Evolutionary conservation across 2,329 filamentous ascomycete genomes (phyloP).

Genomic region (Fusarium sublunatum): DNA sequence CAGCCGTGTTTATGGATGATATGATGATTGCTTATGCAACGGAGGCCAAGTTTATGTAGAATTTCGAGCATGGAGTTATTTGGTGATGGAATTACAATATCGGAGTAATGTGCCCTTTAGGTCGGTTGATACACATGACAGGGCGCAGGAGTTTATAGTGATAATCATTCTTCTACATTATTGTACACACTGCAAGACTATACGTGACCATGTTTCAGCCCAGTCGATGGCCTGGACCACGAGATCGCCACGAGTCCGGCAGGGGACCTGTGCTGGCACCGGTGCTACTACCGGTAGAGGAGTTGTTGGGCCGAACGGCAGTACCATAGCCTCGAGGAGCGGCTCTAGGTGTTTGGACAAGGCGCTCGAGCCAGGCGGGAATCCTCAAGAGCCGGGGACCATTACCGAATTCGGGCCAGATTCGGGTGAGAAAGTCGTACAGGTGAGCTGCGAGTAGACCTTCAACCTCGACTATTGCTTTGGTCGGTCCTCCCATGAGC

Average conservation of each 20-base stretch:
- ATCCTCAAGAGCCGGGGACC: slow-evolving; percentile 82
- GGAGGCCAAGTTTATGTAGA: background rate
- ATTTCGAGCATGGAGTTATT: slow-evolving; percentile 35
- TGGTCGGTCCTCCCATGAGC: slow-evolving; percentile 67
- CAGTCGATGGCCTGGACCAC: slow-evolving; percentile 71
- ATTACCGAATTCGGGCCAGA: slow-evolving; percentile 90
- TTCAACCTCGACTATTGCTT: slow-evolving; percentile 72
- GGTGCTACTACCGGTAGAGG: slow-evolving; percentile 54
- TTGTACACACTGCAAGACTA: background rate
- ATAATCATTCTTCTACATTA: slow-evolving; percentile 10
- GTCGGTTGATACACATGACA: background rate
- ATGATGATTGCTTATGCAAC: background rate
- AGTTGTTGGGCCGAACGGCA: slow-evolving; percentile 58
- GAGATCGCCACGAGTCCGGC: slow-evolving; percentile 72
- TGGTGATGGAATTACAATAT: slow-evolving; percentile 2
- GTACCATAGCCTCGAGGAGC: slow-evolving; percentile 60
- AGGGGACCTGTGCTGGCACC: slow-evolving; percentile 62
- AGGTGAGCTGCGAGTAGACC: slow-evolving; percentile 90
- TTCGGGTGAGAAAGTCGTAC: slow-evolving; percentile 87
- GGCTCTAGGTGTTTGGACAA: slow-evolving; percentile 63
- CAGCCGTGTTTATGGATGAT: slow-evolving; percentile 35
- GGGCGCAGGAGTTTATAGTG: slow-evolving; percentile 6
- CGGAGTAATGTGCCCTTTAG: background rate
- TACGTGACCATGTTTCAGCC: slow-evolving; percentile 54
- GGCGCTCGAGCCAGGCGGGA: slow-evolving; percentile 75